These are phyloP conservation scores for Paramecium biaurelia DNA, from an alignment of 73 alveolate genomes.

Conservation along the genomic window DNA sequence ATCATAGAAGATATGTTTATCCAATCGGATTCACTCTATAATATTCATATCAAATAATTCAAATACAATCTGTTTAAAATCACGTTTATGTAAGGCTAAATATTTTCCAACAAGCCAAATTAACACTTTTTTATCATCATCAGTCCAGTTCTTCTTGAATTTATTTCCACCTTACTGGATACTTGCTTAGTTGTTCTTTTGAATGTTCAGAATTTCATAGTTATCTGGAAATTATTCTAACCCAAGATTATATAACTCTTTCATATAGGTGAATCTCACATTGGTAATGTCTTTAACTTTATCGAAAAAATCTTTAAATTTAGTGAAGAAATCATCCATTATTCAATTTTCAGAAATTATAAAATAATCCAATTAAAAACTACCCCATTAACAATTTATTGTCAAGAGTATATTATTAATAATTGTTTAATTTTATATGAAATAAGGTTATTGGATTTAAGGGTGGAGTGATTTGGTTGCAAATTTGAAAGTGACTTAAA, in stretches of 20 bases:
- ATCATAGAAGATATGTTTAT: not conserved
- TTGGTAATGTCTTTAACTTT: conserved; percentile 25
- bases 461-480: conserved; percentile 11
- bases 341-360: not conserved
- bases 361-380: not conserved
- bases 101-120: conserved; percentile 52
- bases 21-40: conserved; percentile 48
- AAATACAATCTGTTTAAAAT: conserved; percentile 24
- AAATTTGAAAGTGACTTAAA: not conserved
- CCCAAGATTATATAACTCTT: conserved; percentile 22
- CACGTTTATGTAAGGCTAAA: conserved; percentile 6
- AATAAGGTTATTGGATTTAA: not conserved
- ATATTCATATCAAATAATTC: not conserved
- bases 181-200: not conserved
- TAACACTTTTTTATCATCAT: conserved; percentile 52
- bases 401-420: not conserved
- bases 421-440: not conserved
- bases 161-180: not conserved
- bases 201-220: not conserved
- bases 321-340: not conserved
- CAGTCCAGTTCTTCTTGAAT: conserved; percentile 63
- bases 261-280: conserved; percentile 38
- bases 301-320: conserved; percentile 3
- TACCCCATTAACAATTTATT: not conserved
- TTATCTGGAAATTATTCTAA: conserved; percentile 9